Percentiles rank a stretch among this genome's conserved stretches.
phyloP scores from a whole-genome alignment of 257 asterid genomes.

The Forsythia viridissima region DNA sequence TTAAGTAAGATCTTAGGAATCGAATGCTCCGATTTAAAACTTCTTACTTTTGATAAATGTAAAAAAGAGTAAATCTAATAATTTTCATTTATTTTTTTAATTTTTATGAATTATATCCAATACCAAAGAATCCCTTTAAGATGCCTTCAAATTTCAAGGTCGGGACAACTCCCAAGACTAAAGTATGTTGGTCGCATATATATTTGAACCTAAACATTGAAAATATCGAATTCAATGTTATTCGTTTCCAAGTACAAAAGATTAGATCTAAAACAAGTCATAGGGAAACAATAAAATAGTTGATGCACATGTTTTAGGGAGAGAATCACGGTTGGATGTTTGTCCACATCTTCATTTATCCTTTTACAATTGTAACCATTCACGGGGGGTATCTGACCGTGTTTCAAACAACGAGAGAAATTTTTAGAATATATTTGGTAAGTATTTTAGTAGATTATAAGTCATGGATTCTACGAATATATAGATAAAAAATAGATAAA shows the following conservation, averaged over 20 bases:
- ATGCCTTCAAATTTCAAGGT: background rate
- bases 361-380: background rate
- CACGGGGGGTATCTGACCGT: background rate
- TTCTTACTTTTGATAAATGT: too few species aligned
- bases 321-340: conserved; percentile 82
- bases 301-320: conserved; percentile 56
- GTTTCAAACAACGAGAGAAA: background rate
- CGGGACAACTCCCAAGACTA: background rate
- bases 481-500: too few species aligned
- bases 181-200: conserved; percentile 64
- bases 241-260: conserved; percentile 12
- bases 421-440: too few species aligned
- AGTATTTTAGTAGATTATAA: too few species aligned
- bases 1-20: too few species aligned
- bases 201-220: conserved; percentile 9
- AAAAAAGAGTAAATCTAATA: background rate
- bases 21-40: background rate
- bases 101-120: background rate
- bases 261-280: conserved; percentile 22
- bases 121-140: background rate
- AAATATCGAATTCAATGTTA: conserved; percentile 21
- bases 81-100: background rate
- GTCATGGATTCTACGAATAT: too few species aligned
- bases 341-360: conserved; percentile 36
- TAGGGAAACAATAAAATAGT: background rate